Conservation (phyloP, 2,329 filamentous ascomycete genomes). For the Penicillium capsulatum region DNA sequence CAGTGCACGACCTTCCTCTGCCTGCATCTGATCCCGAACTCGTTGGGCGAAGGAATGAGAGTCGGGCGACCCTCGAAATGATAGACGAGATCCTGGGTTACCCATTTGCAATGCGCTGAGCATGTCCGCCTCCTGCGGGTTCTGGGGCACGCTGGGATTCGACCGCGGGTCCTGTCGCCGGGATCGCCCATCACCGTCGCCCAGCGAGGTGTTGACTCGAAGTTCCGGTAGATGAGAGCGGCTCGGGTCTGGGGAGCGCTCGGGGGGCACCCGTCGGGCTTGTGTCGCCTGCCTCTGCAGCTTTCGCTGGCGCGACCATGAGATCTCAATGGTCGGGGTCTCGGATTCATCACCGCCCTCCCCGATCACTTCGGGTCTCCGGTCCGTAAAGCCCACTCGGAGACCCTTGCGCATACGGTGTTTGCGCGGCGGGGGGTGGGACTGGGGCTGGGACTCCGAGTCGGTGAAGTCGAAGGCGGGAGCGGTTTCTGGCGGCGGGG, state of each 20-base stretch:
- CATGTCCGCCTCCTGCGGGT: slow-evolving; percentile 37
- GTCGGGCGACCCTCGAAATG: slow-evolving; percentile 37
- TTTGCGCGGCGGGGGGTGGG: slow-evolving; percentile 2
- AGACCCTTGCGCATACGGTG: slow-evolving; percentile 60
- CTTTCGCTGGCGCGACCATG: slow-evolving; percentile 41
- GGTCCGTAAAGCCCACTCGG: slow-evolving; percentile 68
- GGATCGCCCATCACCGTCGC: slow-evolving; percentile 15
- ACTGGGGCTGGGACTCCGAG: background rate
- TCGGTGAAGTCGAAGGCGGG: slow-evolving; percentile 17
- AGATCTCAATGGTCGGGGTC: slow-evolving; percentile 67
- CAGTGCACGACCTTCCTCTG: slow-evolving; percentile 50
- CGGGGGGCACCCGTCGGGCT: slow-evolving; percentile 7
- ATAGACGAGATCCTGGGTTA: slow-evolving; percentile 35
- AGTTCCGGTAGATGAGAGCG: slow-evolving; percentile 25
- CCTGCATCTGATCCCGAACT: slow-evolving; percentile 50
- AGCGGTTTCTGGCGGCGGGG: slow-evolving; percentile 17
- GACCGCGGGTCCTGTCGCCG: slow-evolving; percentile 16
- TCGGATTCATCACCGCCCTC: slow-evolving; percentile 86
- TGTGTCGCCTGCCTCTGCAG: slow-evolving; percentile 24
- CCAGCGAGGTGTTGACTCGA: slow-evolving; percentile 33
- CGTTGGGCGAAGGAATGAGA: slow-evolving; percentile 46
- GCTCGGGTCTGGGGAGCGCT: slow-evolving; percentile 12
- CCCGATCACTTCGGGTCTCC: slow-evolving; percentile 75
- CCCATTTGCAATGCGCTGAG: slow-evolving; percentile 31
- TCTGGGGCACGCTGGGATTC: slow-evolving; percentile 21